phyloP scores from a whole-genome alignment of 2,329 filamentous ascomycete species.

The Coniochaeta sp. region DNA sequence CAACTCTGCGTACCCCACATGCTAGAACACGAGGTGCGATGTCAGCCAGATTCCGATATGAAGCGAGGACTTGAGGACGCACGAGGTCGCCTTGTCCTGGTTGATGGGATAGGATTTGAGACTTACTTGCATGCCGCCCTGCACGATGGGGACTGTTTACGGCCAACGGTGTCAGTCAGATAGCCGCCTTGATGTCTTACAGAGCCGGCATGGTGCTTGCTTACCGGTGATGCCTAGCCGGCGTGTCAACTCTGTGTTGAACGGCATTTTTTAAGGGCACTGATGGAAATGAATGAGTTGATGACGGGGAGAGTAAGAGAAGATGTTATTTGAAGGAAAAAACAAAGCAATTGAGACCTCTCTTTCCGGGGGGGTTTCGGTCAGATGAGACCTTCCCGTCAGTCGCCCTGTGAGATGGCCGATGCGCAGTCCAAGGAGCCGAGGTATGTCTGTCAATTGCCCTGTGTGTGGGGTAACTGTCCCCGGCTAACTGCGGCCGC shows the following conservation, averaged over 20 bases:
- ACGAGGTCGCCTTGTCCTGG: background rate
- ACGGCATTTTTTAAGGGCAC: conserved; percentile 37
- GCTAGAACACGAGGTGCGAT: conserved; percentile 32
- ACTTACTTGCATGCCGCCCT: conserved; percentile 64
- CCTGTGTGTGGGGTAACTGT: background rate
- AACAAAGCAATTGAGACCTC: background rate
- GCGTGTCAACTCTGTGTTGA: conserved; percentile 50
- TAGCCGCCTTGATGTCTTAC: background rate
- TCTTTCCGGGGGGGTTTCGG: background rate
- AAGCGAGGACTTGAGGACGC: background rate
- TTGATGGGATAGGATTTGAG: background rate
- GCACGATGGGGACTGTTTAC: conserved; percentile 64
- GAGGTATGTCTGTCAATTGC: background rate
- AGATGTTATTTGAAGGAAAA: conserved; percentile 1
- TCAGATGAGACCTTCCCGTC: conserved; percentile 7
- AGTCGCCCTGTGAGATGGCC: background rate
- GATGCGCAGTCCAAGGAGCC: background rate
- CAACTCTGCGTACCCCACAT: conserved; percentile 74
- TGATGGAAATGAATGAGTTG: background rate
- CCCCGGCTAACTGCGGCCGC: background rate
- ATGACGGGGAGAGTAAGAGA: background rate
- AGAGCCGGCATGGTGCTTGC: conserved; percentile 3
- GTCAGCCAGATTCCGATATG: background rate
- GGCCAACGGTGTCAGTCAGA: conserved; percentile 15
- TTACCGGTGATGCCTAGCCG: conserved; percentile 43